Evolutionary conservation across 2,329 filamentous ascomycete genomes (phyloP), one percentile per base, ranked within the genome.

Genomic region (Hawksworthiomyces lignivorus): DNA sequence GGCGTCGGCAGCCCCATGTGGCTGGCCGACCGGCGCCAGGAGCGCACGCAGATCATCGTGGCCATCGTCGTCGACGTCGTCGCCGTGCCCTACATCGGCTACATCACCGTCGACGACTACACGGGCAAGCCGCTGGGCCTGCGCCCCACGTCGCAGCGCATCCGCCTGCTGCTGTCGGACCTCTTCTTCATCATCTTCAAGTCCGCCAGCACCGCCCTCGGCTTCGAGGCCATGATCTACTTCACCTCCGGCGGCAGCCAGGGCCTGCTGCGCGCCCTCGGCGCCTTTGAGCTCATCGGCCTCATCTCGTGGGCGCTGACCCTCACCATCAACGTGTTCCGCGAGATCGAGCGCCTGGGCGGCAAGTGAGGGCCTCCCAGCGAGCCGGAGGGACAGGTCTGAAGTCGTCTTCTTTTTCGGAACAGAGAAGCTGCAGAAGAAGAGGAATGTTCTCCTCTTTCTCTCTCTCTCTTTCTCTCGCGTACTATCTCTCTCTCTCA

Each of bases 151-250:
- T 81, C 81, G 43, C 83, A 87, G 36, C 98, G 98, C 61, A 84
- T 94, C 50, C 80, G 85, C 12, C 77, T 98, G 37, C 85, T 97
- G 46, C 77, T 98, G 41, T 75, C 95, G 44, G 92, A 98, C 62
- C 72, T 98, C 4, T 82, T 96, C 55, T 98, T 98, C 60, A 95
- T 98, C 56, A 89, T 97, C 31, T 95, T 98, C 67, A 90, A 95
- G 61, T 88, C 89, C 4, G 88, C 89, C 39, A 97, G 95, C 63
- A 75, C 94, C 20, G 85, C 87, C 30, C 69, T 98, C 49, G 89
- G 48, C 1, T 54, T 54, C n/a, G 52, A 54, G 36, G 49, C 52
- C 18, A 48, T 54, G 46, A 46, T 54, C 19, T 54, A 48, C 30
- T 47, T 48, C 11, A 31, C 36, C n/a, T 40, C 47, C 1, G 33